Evolutionary conservation across 164 flowering plant species (phyloP), one percentile per base, ranked within the genome.

Genomic region (Vitis labrusca): DNA sequence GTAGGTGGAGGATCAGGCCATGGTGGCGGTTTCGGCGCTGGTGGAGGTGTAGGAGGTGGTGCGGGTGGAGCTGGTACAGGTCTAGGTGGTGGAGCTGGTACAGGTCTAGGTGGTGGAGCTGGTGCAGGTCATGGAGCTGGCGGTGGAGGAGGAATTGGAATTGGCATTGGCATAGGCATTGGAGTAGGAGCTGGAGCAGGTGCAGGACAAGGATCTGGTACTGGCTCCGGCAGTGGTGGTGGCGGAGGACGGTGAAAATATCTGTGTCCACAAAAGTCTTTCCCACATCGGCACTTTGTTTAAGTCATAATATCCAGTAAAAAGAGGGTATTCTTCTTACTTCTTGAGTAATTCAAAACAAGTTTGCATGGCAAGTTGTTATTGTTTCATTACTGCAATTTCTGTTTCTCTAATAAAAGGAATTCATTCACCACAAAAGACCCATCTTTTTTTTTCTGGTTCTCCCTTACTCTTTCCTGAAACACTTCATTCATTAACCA

Each of bases 131-230:
- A 60, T n/a, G 79, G 70, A 2, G 12, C 1, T 10, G 71, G 76
- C 17, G 67, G 66, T 10, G 77, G 74, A 1, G 23, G 16, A 49
- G 79, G 79, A 12, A 15, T 59, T 32, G 81, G 77, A 37, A 65
- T 71, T 0, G 77, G 73, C 3, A 52, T 64, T 15, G 76, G 76
- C 7, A 65, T 69, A 4, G 82, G 82, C 15, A 68, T 67, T 53
- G 81, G 81, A 10, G 50, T 68, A 5, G 71, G 71, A 13, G 71
- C 30, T 8, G 71, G 71, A 13, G 63, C 61, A 8, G 82, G 82
- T 16, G 71, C 63, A 7, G 77, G 80, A 13, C 27, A 55, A 11
- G 80, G 76, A 9, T 3, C 63, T 3, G 83, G 83, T 1, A 16
- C 27, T 6, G 73, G 73, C 11, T 61, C 29, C 8, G 79, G 82